Percentiles rank a stretch among this genome's conserved stretches.
Conservation (phyloP, 495 filamentous ascomycete genomes). For the Penicillium waksmanii region DNA sequence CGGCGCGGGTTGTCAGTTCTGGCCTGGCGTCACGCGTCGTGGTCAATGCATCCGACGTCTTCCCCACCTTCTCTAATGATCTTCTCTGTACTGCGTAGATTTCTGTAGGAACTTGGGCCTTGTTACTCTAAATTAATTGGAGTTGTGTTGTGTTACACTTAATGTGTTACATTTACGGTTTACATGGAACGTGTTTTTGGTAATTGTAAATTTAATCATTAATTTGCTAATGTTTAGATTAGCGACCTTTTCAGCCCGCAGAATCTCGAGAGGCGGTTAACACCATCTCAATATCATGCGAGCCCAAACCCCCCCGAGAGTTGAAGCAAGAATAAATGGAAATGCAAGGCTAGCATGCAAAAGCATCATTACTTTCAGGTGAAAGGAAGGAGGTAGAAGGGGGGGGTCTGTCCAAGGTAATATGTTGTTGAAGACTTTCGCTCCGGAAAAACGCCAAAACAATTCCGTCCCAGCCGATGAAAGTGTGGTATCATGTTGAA, state of each 20-base stretch:
- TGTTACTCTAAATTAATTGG: no score
- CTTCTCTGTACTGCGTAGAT: no score
- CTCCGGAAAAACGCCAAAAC: constrained; percentile 50
- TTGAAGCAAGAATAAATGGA: constrained; percentile 11
- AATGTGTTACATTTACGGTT: not conserved
- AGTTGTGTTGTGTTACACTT: not conserved
- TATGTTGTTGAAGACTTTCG: constrained; percentile 50
- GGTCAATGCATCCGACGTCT: constrained; percentile 20
- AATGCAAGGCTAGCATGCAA: constrained; percentile 6
- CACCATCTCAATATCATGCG: not conserved
- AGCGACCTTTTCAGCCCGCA: constrained; percentile 30
- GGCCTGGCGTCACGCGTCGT: constrained; percentile 43
- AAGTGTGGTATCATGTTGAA: constrained; percentile 62
- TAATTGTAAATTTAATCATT: constrained; percentile 31
- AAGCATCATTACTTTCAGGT: constrained; percentile 2
- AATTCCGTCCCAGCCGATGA: constrained; percentile 52
- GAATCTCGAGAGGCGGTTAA: not conserved
- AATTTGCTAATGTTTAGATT: constrained; percentile 54
- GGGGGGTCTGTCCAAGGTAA: constrained; percentile 20
- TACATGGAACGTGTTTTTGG: not conserved
- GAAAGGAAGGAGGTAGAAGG: constrained; percentile 15
- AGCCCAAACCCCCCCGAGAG: not conserved
- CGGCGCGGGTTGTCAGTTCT: constrained; percentile 6
- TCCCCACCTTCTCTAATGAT: constrained; percentile 22
- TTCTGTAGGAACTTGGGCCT: no score